These are phyloP conservation scores for Amauroascus niger DNA, from an alignment of 2,329 filamentous ascomycete genomes.

Conservation along the genomic window DNA sequence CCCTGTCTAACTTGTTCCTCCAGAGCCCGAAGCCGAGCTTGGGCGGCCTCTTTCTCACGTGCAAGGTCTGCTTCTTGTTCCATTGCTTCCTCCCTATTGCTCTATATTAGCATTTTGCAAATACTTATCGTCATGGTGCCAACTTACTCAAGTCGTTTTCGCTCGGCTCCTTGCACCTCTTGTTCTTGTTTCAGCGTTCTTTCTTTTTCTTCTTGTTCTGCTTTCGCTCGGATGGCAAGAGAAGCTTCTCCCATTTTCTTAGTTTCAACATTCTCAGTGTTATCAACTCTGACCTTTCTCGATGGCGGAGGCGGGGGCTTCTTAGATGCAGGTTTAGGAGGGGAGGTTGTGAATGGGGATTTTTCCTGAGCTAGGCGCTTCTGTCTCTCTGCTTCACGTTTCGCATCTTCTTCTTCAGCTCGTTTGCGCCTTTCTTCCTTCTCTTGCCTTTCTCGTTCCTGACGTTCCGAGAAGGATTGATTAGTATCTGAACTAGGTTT, in stretches of 20 bases:
- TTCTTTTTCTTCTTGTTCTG: slow-evolving; percentile 50
- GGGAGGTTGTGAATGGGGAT: slow-evolving; percentile 38
- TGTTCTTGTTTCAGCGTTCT: slow-evolving; percentile 57
- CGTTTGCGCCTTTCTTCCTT: slow-evolving; percentile 76
- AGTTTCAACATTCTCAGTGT: slow-evolving; percentile 48
- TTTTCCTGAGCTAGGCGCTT: slow-evolving; percentile 72
- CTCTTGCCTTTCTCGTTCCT: slow-evolving; percentile 80
- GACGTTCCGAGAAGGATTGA: slow-evolving; percentile 72
- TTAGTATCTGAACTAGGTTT: slow-evolving; percentile 69
- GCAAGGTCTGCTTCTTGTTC: slow-evolving; percentile 71
- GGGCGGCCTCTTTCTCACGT: slow-evolving; percentile 68
- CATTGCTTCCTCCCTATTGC: slow-evolving; percentile 57
- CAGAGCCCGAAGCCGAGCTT: slow-evolving; percentile 73
- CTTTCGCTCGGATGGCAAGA: slow-evolving; percentile 51
- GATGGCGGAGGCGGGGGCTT: slow-evolving; percentile 63
- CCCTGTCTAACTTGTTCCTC: slow-evolving; percentile 90
- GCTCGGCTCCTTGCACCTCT: slow-evolving; percentile 63
- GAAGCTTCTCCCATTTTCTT: slow-evolving; percentile 46
- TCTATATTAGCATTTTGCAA: slow-evolving; percentile 10
- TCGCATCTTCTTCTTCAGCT: slow-evolving; percentile 88
- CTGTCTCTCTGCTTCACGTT: slow-evolving; percentile 78
- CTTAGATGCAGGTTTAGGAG: slow-evolving; percentile 48
- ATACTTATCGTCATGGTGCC: slow-evolving; percentile 21
- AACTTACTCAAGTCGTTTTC: slow-evolving; percentile 69
- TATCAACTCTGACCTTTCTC: slow-evolving; percentile 56